phyloP scores from a whole-genome alignment of 2,329 filamentous ascomycete genomes.

The Scedosporium apiospermum region DNA sequence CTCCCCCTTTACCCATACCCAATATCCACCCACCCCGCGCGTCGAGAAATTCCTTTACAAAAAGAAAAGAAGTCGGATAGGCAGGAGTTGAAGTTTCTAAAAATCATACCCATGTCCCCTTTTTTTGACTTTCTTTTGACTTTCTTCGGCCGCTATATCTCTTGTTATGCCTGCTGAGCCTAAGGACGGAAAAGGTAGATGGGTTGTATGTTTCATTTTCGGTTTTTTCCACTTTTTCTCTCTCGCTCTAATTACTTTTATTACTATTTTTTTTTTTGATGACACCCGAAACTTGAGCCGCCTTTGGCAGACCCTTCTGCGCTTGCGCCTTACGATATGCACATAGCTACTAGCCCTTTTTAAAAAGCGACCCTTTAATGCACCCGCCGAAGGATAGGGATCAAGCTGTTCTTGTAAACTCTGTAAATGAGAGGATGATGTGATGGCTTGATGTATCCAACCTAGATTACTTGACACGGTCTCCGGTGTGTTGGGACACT shows the following conservation, averaged over 20 bases:
- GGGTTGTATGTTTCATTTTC: slow-evolving; percentile 8
- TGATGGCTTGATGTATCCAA: no score
- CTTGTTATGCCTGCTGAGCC: slow-evolving; percentile 6
- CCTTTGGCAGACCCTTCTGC: background rate
- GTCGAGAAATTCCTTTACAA: slow-evolving; percentile 1
- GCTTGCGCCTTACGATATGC: background rate
- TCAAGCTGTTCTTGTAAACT: no score
- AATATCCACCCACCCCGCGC: background rate
- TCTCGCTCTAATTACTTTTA: slow-evolving; percentile 1
- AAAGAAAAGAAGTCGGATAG: background rate
- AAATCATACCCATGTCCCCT: slow-evolving; percentile 5
- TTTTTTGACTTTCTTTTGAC: slow-evolving; percentile 1
- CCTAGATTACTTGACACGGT: no score
- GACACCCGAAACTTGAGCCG: background rate
- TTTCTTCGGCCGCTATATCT: slow-evolving; percentile 5
- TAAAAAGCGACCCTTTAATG: no score
- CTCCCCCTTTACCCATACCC: background rate
- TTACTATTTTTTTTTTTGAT: background rate
- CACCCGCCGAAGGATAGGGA: no score
- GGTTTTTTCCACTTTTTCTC: slow-evolving; percentile 4
- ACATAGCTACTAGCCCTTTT: background rate
- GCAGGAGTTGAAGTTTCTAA: slow-evolving; percentile 1
- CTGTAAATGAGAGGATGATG: no score
- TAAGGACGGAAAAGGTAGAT: slow-evolving; percentile 6
- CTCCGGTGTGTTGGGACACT: no score